phyloP scores from a whole-genome alignment of 2,329 filamentous ascomycete genomes.

The Camptophora hylomeconis region DNA sequence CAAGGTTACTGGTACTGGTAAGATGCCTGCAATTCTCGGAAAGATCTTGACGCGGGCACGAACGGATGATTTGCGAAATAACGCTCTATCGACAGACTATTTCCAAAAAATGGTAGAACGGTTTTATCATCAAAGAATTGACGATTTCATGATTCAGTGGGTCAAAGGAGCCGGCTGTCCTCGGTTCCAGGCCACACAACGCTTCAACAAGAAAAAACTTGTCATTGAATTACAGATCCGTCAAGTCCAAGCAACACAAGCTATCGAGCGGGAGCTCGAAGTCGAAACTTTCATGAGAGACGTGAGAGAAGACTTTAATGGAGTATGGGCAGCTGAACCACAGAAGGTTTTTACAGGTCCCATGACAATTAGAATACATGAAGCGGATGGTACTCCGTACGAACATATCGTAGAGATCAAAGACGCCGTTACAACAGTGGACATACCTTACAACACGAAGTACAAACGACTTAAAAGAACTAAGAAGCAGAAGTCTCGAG shows the following conservation, averaged over 20 bases:
- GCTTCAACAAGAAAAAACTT: constrained; percentile 95
- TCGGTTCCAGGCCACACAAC: constrained; percentile 69
- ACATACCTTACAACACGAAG: constrained; percentile 97
- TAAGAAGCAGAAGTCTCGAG: constrained; percentile 66
- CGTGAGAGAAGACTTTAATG: constrained; percentile 63
- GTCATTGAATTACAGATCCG: constrained; percentile 84
- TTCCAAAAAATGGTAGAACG: constrained; percentile 82
- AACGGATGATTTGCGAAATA: constrained; percentile 60
- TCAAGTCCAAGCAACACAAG: constrained; percentile 54
- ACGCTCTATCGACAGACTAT: constrained; percentile 57
- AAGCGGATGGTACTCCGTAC: constrained; percentile 94
- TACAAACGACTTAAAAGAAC: constrained; percentile 94
- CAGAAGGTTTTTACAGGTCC: constrained; percentile 83
- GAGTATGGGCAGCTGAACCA: constrained; percentile 54
- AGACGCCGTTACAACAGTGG: constrained; percentile 70
- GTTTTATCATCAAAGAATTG: constrained; percentile 71
- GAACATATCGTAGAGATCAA: constrained; percentile 96
- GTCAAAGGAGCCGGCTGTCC: constrained; percentile 80
- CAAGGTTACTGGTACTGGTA: constrained; percentile 74
- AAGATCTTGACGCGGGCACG: constrained; percentile 77
- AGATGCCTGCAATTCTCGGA: constrained; percentile 72
- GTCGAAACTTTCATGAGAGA: constrained; percentile 71
- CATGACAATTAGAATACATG: constrained; percentile 95
- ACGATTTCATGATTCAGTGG: constrained; percentile 91
- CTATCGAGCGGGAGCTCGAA: constrained; percentile 45